Percentiles rank a stretch among this genome's conserved stretches.
These are phyloP conservation scores for Paecilomyces sp. DNA, from an alignment of 2,329 filamentous ascomycete genomes.

Conservation along the genomic window DNA sequence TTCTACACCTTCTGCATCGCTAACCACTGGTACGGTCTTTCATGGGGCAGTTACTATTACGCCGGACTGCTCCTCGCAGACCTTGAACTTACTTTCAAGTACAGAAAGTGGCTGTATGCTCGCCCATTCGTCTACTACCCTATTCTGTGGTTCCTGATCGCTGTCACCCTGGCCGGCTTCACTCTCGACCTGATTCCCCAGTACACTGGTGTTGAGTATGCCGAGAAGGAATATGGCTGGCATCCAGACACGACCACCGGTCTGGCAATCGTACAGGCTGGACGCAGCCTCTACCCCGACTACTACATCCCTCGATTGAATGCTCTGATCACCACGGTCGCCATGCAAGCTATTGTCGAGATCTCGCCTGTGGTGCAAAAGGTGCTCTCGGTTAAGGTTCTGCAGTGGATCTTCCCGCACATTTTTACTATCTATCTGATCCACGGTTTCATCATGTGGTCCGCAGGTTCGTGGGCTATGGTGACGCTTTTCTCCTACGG, in stretches of 20 bases:
- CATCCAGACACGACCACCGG: conserved; percentile 37
- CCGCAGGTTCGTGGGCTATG: conserved; percentile 16
- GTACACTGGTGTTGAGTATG: conserved; percentile 30
- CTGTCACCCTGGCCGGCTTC: conserved; percentile 24
- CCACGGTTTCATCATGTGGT: conserved; percentile 34
- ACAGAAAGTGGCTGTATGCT: conserved; percentile 30
- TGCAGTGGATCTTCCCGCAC: conserved; percentile 41
- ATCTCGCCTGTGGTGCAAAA: conserved; percentile 33
- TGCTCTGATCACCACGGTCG: conserved; percentile 32
- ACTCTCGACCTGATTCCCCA: conserved; percentile 30
- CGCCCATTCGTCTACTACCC: conserved; percentile 30
- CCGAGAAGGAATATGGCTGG: conserved; percentile 34
- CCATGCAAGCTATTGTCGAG: conserved; percentile 28
- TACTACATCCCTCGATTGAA: conserved; percentile 41
- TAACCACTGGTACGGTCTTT: conserved; percentile 41
- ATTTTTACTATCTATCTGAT: conserved; percentile 45
- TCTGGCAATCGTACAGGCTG: conserved; percentile 26
- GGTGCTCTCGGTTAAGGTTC: conserved; percentile 30
- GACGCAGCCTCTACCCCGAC: conserved; percentile 29
- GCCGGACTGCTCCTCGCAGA: conserved; percentile 40
- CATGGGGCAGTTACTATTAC: conserved; percentile 42
- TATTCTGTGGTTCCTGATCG: conserved; percentile 22
- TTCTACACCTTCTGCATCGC: conserved; percentile 38
- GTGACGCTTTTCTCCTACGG: conserved; percentile 11
- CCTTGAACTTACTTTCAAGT: conserved; percentile 40